phyloP scores from a whole-genome alignment of 164 flowering plant genomes.

The Vitis labrusca region DNA sequence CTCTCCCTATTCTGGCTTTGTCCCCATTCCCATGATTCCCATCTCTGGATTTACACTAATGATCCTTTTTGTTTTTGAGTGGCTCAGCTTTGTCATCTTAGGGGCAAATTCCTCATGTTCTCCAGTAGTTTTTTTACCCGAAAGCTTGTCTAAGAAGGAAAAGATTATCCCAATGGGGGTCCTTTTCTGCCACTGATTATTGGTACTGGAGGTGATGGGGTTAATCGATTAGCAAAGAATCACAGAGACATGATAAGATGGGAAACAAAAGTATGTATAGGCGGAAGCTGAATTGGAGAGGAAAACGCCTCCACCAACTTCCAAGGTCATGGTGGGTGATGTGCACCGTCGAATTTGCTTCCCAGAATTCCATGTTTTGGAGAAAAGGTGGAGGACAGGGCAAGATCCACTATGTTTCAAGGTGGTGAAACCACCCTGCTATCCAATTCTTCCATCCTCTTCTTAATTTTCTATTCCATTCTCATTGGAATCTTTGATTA shows the following conservation, averaged over 20 bases:
- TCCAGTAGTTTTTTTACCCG: too few species aligned
- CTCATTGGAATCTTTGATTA: constrained; percentile 37
- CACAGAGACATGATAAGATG: background rate
- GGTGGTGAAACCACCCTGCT: background rate
- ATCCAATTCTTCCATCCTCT: background rate
- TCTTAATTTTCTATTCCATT: constrained; percentile 7
- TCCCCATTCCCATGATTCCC: too few species aligned
- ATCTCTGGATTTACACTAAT: too few species aligned
- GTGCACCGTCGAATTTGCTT: constrained; percentile 6
- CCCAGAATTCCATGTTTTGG: background rate
- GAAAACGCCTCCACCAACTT: constrained; percentile 18
- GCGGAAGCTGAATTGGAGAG: constrained; percentile 1
- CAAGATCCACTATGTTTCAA: background rate
- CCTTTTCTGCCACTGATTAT: background rate
- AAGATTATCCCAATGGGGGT: too few species aligned
- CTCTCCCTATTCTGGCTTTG: too few species aligned
- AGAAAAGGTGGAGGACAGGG: background rate
- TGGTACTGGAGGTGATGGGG: background rate
- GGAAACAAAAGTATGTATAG: background rate
- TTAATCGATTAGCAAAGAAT: background rate
- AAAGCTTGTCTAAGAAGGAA: too few species aligned
- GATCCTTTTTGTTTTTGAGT: too few species aligned
- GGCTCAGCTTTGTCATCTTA: too few species aligned
- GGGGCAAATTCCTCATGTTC: too few species aligned
- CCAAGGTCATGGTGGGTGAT: constrained; percentile 1